These are phyloP conservation scores for Persicaria tinctoria DNA, from an alignment of 148 eudicot species.

Conservation along the genomic window DNA sequence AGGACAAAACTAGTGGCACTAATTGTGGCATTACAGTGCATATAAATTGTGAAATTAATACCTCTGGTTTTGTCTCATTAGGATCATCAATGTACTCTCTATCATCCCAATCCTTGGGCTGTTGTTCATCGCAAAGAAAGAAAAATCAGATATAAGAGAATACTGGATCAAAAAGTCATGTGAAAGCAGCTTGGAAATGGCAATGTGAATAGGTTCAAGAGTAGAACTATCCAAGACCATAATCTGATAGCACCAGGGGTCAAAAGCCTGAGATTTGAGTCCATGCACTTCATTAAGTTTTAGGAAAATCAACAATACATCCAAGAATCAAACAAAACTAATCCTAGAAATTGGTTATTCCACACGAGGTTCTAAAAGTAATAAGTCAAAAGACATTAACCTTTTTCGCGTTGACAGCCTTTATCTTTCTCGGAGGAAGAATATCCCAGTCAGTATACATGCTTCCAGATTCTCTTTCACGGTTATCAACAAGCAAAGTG, in stretches of 20 bases:
- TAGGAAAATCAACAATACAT: not conserved
- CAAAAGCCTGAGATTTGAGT: not conserved
- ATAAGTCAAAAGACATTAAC: slow-evolving; percentile 16
- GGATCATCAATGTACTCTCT: slow-evolving; percentile 40
- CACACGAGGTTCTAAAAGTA: not conserved
- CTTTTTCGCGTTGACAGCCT: slow-evolving; percentile 76
- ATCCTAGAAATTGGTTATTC: not conserved
- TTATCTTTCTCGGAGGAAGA: slow-evolving; percentile 79
- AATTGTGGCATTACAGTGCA: not conserved
- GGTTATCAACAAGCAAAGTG: slow-evolving; percentile 71
- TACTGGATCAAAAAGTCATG: not conserved
- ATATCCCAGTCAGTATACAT: slow-evolving; percentile 91
- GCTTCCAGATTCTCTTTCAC: slow-evolving; percentile 79
- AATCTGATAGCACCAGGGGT: not conserved
- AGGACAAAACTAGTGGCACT: not conserved
- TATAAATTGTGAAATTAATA: slow-evolving; percentile 13
- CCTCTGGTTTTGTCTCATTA: slow-evolving; percentile 36
- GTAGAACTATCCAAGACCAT: not conserved
- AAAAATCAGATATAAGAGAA: not conserved
- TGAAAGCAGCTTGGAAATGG: slow-evolving; percentile 1
- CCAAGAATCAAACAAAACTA: not conserved
- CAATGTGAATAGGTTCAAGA: not conserved
- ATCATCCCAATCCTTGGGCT: slow-evolving; percentile 43
- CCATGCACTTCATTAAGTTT: not conserved
- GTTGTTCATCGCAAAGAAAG: not conserved